A percentile compares a stretch with the other conserved stretches of the same genome.
phyloP scores from a whole-genome alignment of 139 green algal genomes.

The Micractinium sp. region DNA sequence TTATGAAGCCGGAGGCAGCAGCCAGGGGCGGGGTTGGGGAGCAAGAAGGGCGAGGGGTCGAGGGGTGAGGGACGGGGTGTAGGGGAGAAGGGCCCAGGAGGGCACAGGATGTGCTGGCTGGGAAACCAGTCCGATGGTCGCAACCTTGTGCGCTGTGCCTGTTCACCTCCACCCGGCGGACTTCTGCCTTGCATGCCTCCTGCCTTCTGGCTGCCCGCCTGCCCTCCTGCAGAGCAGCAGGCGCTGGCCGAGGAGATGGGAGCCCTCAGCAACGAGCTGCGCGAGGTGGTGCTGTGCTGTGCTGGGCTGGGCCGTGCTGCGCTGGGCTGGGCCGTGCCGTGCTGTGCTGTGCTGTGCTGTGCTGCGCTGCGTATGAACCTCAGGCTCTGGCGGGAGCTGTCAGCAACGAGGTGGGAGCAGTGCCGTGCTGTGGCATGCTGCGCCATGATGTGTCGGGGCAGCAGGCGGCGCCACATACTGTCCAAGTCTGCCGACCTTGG shows the following conservation, averaged over 20 bases:
- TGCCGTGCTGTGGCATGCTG: too few species aligned
- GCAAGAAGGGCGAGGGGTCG: background rate
- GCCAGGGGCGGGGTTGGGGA: too few species aligned
- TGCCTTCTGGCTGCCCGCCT: background rate
- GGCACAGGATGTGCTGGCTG: background rate
- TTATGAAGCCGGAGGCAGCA: too few species aligned
- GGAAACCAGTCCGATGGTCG: too few species aligned
- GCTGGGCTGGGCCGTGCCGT: background rate
- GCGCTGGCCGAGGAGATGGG: slow-evolving; percentile 39
- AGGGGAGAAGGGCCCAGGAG: background rate
- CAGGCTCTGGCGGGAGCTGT: too few species aligned
- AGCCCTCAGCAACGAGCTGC: slow-evolving; percentile 39
- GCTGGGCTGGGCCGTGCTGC: background rate
- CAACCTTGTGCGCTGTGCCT: too few species aligned
- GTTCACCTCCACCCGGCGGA: background rate
- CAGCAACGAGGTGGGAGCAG: too few species aligned
- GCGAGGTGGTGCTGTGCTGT: slow-evolving; percentile 25
- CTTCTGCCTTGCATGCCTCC: background rate
- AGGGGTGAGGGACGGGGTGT: background rate
- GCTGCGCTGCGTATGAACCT: too few species aligned
- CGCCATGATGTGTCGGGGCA: too few species aligned
- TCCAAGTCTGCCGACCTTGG: too few species aligned
- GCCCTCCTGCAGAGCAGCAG: slow-evolving; percentile 30
- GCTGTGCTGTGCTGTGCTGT: background rate
- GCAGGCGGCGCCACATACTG: too few species aligned